These are phyloP conservation scores for Acanthamoeba royreba DNA, from an alignment of 208 protist genomes.

Conservation along the genomic window DNA sequence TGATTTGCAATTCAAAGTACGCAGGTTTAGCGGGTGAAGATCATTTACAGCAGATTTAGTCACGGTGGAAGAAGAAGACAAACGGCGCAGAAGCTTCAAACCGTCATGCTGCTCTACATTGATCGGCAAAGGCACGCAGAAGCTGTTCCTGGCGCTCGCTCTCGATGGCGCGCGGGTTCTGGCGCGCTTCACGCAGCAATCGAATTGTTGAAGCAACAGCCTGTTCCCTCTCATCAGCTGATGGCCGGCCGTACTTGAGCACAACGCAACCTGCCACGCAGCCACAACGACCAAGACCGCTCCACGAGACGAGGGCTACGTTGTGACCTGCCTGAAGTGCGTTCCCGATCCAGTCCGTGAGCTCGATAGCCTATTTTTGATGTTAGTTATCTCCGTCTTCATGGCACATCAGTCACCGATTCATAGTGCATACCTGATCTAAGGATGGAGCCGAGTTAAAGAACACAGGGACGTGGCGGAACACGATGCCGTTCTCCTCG, in stretches of 20 bases:
- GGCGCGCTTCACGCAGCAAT: neutral
- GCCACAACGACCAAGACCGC: neutral
- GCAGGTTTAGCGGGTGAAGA: too few species aligned
- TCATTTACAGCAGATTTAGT: too few species aligned
- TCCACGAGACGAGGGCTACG: conserved; percentile 23
- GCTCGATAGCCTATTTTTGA: neutral
- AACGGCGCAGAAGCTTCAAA: too few species aligned
- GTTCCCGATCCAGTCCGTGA: neutral
- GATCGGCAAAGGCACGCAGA: neutral
- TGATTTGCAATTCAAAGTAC: too few species aligned
- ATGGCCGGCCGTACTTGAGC: neutral
- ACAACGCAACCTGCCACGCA: neutral
- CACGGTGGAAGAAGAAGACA: too few species aligned
- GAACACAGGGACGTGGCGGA: conserved; percentile 9
- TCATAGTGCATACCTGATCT: neutral
- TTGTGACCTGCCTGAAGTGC: neutral
- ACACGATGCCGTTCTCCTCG: neutral
- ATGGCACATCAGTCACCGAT: neutral
- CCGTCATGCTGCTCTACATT: too few species aligned
- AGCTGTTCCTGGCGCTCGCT: neutral
- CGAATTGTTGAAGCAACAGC: neutral
- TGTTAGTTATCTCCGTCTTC: too few species aligned
- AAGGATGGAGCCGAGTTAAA: neutral
- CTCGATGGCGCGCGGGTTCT: conserved; percentile 19
- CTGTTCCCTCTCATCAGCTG: neutral